phyloP scores from a whole-genome alignment of 1,284 basidiomycete species.

The Marasmius oreades region DNA sequence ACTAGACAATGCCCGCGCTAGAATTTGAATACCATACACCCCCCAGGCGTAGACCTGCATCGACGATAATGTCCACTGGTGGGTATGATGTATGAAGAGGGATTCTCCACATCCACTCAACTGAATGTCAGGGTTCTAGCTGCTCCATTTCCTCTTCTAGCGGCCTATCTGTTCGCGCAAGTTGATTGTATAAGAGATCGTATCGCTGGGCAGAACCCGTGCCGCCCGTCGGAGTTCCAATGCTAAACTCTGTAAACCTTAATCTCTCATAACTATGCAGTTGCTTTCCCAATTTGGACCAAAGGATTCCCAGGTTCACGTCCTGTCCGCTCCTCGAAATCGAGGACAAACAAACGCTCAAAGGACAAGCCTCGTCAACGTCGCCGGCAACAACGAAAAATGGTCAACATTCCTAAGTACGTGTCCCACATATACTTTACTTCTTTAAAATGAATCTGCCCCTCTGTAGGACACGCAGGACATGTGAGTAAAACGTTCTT shows the following conservation, averaged over 20 bases:
- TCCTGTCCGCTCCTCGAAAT: background rate
- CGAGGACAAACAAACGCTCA: background rate
- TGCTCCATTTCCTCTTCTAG: too few relatives aligned
- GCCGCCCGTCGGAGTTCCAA: background rate
- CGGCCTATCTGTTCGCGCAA: too few relatives aligned
- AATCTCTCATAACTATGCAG: background rate
- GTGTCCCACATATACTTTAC: conserved; percentile 28
- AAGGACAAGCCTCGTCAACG: conserved; percentile 13
- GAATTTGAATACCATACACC: too few relatives aligned
- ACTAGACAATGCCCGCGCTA: too few relatives aligned
- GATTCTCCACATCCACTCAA: too few relatives aligned
- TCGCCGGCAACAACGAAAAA: conserved; percentile 47
- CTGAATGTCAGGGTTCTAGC: too few relatives aligned
- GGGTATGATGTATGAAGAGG: too few relatives aligned
- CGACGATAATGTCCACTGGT: too few relatives aligned
- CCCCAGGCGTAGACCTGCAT: too few relatives aligned
- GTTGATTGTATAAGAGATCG: too few relatives aligned
- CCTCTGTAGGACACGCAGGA: conserved; percentile 69
- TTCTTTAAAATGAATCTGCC: too few relatives aligned
- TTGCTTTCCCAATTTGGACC: background rate
- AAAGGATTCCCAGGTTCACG: background rate
- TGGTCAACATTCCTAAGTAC: conserved; percentile 92
- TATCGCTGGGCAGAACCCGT: too few relatives aligned
- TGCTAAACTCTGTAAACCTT: background rate
- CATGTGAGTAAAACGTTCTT: conserved; percentile 56